Conservation (phyloP, 2,329 filamentous ascomycete species). For the Eurotiales sp. region DNA sequence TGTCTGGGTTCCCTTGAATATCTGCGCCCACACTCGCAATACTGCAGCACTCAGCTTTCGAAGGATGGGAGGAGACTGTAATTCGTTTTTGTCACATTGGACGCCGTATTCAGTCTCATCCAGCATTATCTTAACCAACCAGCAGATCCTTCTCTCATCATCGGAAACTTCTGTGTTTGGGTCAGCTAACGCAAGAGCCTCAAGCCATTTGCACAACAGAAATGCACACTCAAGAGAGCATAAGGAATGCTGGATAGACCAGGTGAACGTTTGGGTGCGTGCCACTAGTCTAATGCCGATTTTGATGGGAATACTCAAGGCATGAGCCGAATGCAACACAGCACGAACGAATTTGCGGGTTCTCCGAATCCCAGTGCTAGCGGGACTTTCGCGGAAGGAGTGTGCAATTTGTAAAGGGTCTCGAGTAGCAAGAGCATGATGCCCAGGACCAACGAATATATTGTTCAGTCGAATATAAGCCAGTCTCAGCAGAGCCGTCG, state of each 20-base stretch:
- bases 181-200: constrained; percentile 28
- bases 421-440: constrained; percentile 21
- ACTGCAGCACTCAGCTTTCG: constrained; percentile 39
- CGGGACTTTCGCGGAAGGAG: constrained; percentile 54
- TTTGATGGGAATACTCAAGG: constrained; percentile 53
- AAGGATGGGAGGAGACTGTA: constrained; percentile 27
- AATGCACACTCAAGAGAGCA: constrained; percentile 39
- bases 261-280: constrained; percentile 30
- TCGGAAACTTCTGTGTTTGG: constrained; percentile 33
- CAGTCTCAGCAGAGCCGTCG: constrained; percentile 61
- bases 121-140: constrained; percentile 39
- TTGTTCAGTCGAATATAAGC: constrained; percentile 54
- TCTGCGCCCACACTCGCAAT: constrained; percentile 40
- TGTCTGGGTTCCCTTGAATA: constrained; percentile 40
- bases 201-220: constrained; percentile 38
- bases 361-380: constrained; percentile 45
- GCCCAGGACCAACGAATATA: constrained; percentile 55
- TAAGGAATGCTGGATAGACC: constrained; percentile 39
- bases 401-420: constrained; percentile 52
- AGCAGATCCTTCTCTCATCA: constrained; percentile 36
- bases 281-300: constrained; percentile 39
- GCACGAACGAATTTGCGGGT: constrained; percentile 58
- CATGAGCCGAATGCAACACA: constrained; percentile 64
- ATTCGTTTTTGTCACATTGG: neutral
- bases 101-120: constrained; percentile 22